Evolutionary conservation across 2,329 filamentous ascomycete genomes (phyloP), one percentile per base, ranked within the genome.

Genomic region (Cladosporium cucumerinum): DNA sequence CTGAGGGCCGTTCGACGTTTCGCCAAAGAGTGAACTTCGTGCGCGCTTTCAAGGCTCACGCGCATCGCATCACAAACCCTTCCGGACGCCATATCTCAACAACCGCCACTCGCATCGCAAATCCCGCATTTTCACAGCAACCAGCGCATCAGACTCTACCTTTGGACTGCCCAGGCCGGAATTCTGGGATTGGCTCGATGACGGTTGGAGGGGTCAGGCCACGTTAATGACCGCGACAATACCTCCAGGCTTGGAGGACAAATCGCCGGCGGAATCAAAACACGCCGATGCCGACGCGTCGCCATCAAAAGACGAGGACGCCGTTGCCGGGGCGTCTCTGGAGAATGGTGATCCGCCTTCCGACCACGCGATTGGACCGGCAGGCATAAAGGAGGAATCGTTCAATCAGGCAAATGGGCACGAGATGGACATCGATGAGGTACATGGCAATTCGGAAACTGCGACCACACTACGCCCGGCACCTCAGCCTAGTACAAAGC

Each of bases 91-190:
- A 71, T 72, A 76, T 69, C 72, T 69, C 70, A 61, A 68, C 68
- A 66, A 63, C 71, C 63, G 68, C 68, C 65, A 39, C 67, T 68
- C 71, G 69, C 70, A 76, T 64, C 70, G 64, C 55, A 65, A 69
- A 69, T 78, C 69, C 66, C 73, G 77, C 57, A 67, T 65, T 74
- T 63, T 65, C 72, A 77, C 67, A 68, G 34, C 55, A 66, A 36
- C 67, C 68, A 58, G 34, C 64, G 63, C 32, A 49, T 30, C 49
- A 34, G 57, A 10, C 30, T 39, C 48, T 54, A 65, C 63, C 66
- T 64, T 46, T 67, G 65, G 58, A 48, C 28, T 18, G 14, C 39
- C 28, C 46, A 3, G n/a, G 2, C 34, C 21, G 49, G 49, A 62
- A 43, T 55, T 62, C 46, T 43, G 14, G 23, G 60, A 62, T 62